phyloP scores from a whole-genome alignment of 176 grass and related monocot species.

The Musa troglodytarum region DNA sequence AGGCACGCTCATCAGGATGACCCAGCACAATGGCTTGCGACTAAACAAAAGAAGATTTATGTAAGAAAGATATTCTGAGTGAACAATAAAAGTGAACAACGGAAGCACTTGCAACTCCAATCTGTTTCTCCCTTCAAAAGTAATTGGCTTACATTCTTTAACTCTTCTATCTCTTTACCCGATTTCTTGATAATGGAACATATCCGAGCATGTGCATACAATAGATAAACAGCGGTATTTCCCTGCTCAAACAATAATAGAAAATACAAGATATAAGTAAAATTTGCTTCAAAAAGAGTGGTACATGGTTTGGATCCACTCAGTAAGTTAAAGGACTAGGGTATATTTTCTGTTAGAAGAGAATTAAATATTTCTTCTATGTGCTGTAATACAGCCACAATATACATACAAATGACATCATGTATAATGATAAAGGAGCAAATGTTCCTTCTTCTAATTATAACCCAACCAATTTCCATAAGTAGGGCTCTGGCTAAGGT shows the following conservation, averaged over 20 bases:
- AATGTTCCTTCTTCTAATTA: no score
- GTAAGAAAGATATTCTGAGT: background rate
- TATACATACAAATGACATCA: no score
- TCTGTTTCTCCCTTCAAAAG: background rate
- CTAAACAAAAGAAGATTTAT: conserved; percentile 33
- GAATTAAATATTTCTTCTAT: no score
- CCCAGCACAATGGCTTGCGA: conserved; percentile 45
- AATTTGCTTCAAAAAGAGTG: background rate
- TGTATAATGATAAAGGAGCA: no score
- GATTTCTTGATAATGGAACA: conserved; percentile 92
- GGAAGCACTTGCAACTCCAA: background rate
- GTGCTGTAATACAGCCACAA: no score
- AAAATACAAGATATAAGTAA: background rate
- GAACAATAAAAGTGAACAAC: background rate
- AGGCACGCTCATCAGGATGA: conserved; percentile 68
- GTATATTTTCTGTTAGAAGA: no score
- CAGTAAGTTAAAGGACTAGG: no score
- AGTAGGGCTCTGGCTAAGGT: no score
- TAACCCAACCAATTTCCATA: no score
- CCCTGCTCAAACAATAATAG: conserved; percentile 35
- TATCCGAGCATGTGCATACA: conserved; percentile 97
- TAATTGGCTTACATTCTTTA: conserved; percentile 53
- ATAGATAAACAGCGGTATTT: conserved; percentile 92
- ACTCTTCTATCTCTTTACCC: conserved; percentile 58
- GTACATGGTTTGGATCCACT: background rate